Base-by-base conservation (phyloP, 495 filamentous ascomycete species). In the Staphylotrichum tortipilum region DNA sequence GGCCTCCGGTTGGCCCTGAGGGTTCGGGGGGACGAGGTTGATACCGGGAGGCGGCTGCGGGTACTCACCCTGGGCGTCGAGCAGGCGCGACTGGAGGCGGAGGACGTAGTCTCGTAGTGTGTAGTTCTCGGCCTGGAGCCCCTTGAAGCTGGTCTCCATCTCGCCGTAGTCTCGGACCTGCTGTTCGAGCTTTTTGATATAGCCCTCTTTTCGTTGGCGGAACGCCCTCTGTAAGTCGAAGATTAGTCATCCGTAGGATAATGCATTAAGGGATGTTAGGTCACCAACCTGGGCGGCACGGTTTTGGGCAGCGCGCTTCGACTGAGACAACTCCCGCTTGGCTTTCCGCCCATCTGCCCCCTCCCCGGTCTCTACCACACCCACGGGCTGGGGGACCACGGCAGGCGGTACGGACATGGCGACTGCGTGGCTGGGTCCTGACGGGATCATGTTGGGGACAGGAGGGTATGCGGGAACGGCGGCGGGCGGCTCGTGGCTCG, bases 261-360 rank as follows among this genome's bases (percentile, higher is more conserved):
- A 38, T 23, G 37, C 42, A 29, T 48, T 34, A 41, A 21, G 23
- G 31, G 44, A n/a, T n/a, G 5, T 39, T 34, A 30, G 36, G 34
- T 40, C 34, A 68, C 70, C 64, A 37, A 96, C 92, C 83, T 98
- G 92, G 39, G 92, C 92, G 56, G 92, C 92, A 58, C 92, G 77
- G 61, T 98, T 98, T 66, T 98, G 92, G 34, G 94, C 92, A 17
- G 92, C 92, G 54, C 92, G 83, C 70, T 98, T 98, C 37, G 88
- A 92, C 12, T 88, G 89, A 19, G 89, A 95, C 41, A 98, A 70
- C 69, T 96, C 92, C 36, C 92, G 78, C 69, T 95, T 95, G 10
- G 67, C 65, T 52, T 73, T 74, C 42, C 69, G 62, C 19, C 70
- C 70, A 43, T 76, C 73, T 15, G 66, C 52, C 1, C 48, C 45